Evolutionary conservation across 2,329 filamentous ascomycete species (phyloP).

Genomic region (Aspergillus fumigatus): DNA sequence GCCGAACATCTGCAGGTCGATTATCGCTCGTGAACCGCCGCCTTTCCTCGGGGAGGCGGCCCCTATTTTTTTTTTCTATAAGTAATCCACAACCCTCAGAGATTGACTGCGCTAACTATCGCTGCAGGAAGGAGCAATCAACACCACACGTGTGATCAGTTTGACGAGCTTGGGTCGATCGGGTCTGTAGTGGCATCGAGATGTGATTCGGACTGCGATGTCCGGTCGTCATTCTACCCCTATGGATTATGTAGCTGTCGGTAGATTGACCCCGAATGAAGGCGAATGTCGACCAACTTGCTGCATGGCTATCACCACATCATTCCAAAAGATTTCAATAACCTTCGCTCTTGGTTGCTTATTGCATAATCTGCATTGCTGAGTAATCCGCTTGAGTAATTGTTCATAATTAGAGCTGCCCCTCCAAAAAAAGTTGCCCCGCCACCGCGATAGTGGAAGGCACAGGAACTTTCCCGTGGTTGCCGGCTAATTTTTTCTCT

Average conservation of each 20-base stretch:
- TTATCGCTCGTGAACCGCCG: conserved; percentile 20
- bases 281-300: background rate
- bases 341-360: background rate
- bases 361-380: conserved; percentile 16
- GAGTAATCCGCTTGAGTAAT: conserved; percentile 16
- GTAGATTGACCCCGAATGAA: background rate
- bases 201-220: background rate
- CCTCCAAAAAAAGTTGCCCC: conserved; percentile 24
- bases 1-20: conserved; percentile 13
- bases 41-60: conserved; percentile 26
- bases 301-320: no score
- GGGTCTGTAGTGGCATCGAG: background rate
- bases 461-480: conserved; percentile 30
- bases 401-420: conserved; percentile 8
- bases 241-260: background rate
- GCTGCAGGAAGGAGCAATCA: background rate
- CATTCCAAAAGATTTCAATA: background rate
- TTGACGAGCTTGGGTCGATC: background rate
- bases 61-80: conserved; percentile 40
- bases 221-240: background rate
- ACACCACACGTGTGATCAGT: background rate
- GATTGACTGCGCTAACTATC: conserved; percentile 29
- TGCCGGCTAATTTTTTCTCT: conserved; percentile 17
- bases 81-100: conserved; percentile 20
- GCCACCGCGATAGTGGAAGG: conserved; percentile 20